phyloP scores from a whole-genome alignment of 108 stramenopile genomes.

The Skeletonema marinoi region DNA sequence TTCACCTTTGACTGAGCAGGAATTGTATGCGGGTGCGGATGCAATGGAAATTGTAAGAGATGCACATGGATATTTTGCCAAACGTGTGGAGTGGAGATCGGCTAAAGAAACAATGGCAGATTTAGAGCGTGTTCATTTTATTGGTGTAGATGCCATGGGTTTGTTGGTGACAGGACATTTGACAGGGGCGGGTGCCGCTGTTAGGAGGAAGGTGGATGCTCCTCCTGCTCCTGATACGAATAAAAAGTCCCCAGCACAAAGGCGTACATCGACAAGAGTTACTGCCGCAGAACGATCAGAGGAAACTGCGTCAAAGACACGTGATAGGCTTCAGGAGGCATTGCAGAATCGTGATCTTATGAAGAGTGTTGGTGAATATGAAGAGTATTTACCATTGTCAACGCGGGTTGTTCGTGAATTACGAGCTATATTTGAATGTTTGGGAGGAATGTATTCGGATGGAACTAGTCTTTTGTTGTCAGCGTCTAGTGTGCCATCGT shows the following conservation, averaged over 20 bases:
- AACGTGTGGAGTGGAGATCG: conserved; percentile 66
- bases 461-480: conserved; percentile 45
- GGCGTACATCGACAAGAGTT: neutral
- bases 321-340: conserved; percentile 72
- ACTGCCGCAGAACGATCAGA: conserved; percentile 49
- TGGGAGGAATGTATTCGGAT: conserved; percentile 61
- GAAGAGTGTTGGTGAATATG: conserved; percentile 84
- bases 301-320: conserved; percentile 73
- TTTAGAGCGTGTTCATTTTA: conserved; percentile 74
- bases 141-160: conserved; percentile 82
- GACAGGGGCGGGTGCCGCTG: conserved; percentile 67
- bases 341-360: conserved; percentile 85
- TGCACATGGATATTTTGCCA: conserved; percentile 78
- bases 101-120: conserved; percentile 51
- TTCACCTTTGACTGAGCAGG: conserved; percentile 68
- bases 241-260: conserved; percentile 12
- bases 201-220: conserved; percentile 66
- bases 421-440: conserved; percentile 81
- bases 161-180: conserved; percentile 69
- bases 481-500: neutral
- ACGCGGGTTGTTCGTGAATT: conserved; percentile 80
- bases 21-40: conserved; percentile 86
- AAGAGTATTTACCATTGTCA: conserved; percentile 84
- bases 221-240: conserved; percentile 14
- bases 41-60: conserved; percentile 86